Conservation (phyloP, 2,329 filamentous ascomycete species). For the Penicillium sp. region DNA sequence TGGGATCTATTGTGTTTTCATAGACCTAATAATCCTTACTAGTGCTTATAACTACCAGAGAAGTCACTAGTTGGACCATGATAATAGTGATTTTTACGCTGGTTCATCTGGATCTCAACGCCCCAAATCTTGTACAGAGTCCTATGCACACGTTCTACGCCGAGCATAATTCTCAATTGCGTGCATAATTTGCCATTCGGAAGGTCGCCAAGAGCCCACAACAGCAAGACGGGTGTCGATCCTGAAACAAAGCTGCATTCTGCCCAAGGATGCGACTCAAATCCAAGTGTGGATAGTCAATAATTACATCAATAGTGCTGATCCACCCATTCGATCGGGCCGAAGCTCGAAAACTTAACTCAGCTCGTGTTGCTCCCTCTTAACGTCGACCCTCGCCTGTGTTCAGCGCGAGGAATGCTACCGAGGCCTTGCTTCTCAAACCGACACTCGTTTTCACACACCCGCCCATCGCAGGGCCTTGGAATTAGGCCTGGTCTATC, state of each 20-base stretch:
- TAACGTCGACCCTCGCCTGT: neutral
- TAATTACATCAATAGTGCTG: slow-evolving; percentile 24
- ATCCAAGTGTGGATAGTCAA: slow-evolving; percentile 7
- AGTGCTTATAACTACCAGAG: neutral
- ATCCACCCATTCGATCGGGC: slow-evolving; percentile 16
- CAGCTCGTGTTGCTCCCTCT: neutral
- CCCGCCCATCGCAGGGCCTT: neutral
- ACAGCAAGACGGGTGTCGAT: neutral
- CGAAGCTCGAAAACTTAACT: slow-evolving; percentile 2
- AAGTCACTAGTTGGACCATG: neutral
- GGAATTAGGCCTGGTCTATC: neutral
- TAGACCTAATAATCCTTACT: neutral
- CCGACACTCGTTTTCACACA: neutral
- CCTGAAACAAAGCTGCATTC: neutral
- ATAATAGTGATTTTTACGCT: neutral
- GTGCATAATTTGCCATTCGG: neutral
- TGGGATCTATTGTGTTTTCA: neutral
- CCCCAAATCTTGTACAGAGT: neutral
- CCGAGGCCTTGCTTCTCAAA: neutral
- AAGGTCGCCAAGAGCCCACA: neutral
- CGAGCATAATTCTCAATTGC: neutral
- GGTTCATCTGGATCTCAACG: neutral
- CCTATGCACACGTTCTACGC: neutral
- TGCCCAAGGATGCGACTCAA: neutral
- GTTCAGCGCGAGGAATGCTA: slow-evolving; percentile 2